Evolutionary conservation across 75 land plant genomes (phyloP), one percentile per base, ranked within the genome.

Genomic region (Larix kaempferi): DNA sequence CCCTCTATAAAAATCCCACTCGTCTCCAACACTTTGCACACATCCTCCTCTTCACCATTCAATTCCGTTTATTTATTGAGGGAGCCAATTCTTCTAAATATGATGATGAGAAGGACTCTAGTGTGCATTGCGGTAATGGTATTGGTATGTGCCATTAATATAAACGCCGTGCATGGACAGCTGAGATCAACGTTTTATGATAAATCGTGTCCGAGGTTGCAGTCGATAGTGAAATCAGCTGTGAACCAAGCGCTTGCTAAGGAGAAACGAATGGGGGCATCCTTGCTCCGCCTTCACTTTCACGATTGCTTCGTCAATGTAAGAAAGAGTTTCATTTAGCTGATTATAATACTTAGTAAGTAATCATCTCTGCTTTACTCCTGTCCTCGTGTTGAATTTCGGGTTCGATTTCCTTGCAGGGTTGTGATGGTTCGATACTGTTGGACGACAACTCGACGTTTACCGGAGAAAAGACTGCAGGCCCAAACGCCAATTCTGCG

Each of bases 291-390:
- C 17, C 71, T 80, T 33, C 78, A 75, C 72, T 80, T 80, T 57
- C 82, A 80, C 80, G 82, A 80, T 26, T 80, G 82, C 60, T 79
- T 79, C 81, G 81, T 79, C 19, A 49, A 49, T 49, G 52, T 49
- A 49, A 49, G 52, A 49, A 49, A 49, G 52, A 8, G 8, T 49
- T 49, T 49, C 11, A 29, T 29, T 29, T 8, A 49, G 1, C 1
- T 49, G 0, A 49, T 49, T 10, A 49, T 49, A 49, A 49, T 10
- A 0, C 10, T 49, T 49, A 7, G 7, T 10, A 49, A 8, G 1
- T 8, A 1, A 49, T 49, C 10, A 8, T 10, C 1, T 8, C 11
- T 10, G 7, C 5, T 49, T 7, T 8, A 0, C 10, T 49, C 8
- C 7, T 7, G 0, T 0, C 10, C 0, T 49, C 1, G 1, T 49